Conservation (phyloP, 2,329 filamentous ascomycete genomes). For the Hymenoscyphus infarciens region DNA sequence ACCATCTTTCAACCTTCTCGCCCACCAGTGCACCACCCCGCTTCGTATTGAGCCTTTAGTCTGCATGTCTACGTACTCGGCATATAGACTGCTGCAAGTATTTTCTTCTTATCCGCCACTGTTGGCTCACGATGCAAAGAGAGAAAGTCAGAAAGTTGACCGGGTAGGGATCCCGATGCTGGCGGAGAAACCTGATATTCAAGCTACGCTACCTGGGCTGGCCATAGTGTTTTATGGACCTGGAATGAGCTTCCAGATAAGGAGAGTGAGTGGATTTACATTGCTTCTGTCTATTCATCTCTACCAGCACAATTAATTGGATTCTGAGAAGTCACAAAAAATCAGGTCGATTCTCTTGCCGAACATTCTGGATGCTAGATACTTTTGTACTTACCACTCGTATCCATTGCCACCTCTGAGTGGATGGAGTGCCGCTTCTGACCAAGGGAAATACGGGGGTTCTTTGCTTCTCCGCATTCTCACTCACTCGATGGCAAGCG, state of each 20-base stretch:
- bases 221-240: not conserved
- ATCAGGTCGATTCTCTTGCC: not conserved
- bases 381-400: not conserved
- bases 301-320: not conserved
- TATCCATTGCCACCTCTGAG: not conserved
- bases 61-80: not conserved
- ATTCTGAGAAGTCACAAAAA: not conserved
- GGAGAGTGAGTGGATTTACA: not conserved
- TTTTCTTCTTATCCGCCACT: not conserved
- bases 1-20: not conserved
- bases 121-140: not conserved
- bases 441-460: not conserved
- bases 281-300: not conserved
- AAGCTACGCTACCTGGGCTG: conserved; percentile 1
- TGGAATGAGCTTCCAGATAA: not conserved
- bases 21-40: not conserved
- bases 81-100: not conserved
- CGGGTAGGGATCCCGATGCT: not conserved
- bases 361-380: not conserved
- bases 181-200: not conserved
- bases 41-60: not conserved
- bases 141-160: not conserved
- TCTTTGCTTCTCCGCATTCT: conserved; percentile 1
- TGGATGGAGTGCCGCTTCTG: conserved; percentile 2
- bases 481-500: conserved; percentile 1